phyloP scores from a whole-genome alignment of 2,329 filamentous ascomycete species.

The Cladosporium sp. region DNA sequence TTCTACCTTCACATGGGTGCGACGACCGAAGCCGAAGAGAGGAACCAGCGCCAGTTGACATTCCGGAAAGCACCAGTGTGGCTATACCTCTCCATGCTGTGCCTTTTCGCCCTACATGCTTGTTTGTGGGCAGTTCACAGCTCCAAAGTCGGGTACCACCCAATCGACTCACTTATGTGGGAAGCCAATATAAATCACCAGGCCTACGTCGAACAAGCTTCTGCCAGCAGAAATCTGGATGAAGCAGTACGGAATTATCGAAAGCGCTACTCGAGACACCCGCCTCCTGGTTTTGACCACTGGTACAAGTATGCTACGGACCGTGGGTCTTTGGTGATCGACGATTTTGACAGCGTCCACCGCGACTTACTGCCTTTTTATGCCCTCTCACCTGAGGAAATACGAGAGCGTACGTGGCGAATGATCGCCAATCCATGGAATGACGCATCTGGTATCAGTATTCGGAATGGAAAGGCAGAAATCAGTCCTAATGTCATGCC shows the following conservation, averaged over 20 bases:
- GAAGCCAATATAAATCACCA: constrained; percentile 45
- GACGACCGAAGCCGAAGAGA: constrained; percentile 10
- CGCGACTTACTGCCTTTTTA: constrained; percentile 54
- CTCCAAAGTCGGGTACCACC: constrained; percentile 43
- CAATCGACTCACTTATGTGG: constrained; percentile 52
- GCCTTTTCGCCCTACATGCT: constrained; percentile 41
- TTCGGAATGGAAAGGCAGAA: constrained; percentile 50
- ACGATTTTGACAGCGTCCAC: constrained; percentile 58
- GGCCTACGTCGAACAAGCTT: constrained; percentile 45
- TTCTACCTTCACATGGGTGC: constrained; percentile 24
- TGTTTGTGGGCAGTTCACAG: constrained; percentile 38
- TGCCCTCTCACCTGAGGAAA: constrained; percentile 45
- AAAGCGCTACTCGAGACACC: constrained; percentile 48
- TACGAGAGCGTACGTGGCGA: constrained; percentile 50
- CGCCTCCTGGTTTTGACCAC: constrained; percentile 56
- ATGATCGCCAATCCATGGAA: constrained; percentile 52
- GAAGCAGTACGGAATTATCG: constrained; percentile 50
- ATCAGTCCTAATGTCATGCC: constrained; percentile 48
- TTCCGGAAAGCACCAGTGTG: constrained; percentile 23
- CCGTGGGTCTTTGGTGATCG: constrained; percentile 50
- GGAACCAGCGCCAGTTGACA: neutral
- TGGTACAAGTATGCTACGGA: constrained; percentile 55
- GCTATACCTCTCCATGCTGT: constrained; percentile 35
- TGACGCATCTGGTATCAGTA: constrained; percentile 51
- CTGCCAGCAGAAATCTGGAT: constrained; percentile 42